phyloP scores from a whole-genome alignment of 345 rosid species.

The Dimocarpus longan region DNA sequence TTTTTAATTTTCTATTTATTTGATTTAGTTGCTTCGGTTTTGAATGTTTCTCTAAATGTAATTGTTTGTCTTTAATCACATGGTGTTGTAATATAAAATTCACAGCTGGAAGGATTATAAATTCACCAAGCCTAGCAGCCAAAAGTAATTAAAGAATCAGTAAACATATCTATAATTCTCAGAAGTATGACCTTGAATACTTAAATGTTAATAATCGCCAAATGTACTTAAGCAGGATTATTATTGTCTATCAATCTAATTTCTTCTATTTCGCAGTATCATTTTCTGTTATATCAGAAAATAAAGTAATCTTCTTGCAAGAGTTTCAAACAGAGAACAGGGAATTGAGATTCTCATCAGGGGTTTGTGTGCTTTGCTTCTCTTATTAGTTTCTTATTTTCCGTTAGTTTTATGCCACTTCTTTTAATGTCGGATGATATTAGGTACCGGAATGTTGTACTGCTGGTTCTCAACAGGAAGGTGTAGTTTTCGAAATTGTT shows the following conservation, averaged over 20 bases:
- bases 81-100: not conserved
- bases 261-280: slow-evolving; percentile 40
- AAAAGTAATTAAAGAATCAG: not conserved
- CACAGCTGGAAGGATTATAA: not conserved
- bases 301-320: slow-evolving; percentile 38
- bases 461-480: slow-evolving; percentile 51
- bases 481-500: slow-evolving; percentile 46
- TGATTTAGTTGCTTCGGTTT: not conserved
- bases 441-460: slow-evolving; percentile 46
- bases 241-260: not conserved
- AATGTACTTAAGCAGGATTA: not conserved
- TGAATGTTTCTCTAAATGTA: not conserved
- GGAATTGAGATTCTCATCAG: slow-evolving; percentile 44
- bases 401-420: not conserved
- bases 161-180: not conserved
- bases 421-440: not conserved
- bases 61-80: not conserved
- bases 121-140: not conserved
- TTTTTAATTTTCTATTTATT: not conserved
- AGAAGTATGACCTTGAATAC: not conserved
- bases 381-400: not conserved
- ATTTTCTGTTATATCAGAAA: slow-evolving; percentile 34
- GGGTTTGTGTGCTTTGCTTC: slow-evolving; percentile 37
- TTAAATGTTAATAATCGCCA: not conserved
- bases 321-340: slow-evolving; percentile 43